Evolutionary conservation across 2,329 filamentous ascomycete genomes (phyloP).

Genomic region (Ilyonectria sp.): DNA sequence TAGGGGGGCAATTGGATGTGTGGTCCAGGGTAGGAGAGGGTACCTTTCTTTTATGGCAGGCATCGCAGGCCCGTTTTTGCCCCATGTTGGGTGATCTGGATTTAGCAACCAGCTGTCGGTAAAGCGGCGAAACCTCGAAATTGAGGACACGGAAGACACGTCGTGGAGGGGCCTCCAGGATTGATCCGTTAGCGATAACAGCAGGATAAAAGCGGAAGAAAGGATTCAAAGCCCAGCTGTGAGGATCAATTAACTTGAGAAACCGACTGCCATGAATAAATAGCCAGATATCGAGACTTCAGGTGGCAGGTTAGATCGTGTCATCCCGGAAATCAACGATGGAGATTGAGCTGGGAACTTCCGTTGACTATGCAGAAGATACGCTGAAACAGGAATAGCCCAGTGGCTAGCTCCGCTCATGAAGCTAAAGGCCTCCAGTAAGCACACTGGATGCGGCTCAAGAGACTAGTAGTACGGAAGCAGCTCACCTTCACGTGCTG

Average conservation of each 20-base stretch:
- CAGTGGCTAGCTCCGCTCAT: neutral
- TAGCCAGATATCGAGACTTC: conserved; percentile 8
- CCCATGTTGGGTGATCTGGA: conserved; percentile 20
- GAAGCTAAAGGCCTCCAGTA: conserved; percentile 1
- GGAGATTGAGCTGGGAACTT: conserved; percentile 10
- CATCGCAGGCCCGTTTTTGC: conserved; percentile 28
- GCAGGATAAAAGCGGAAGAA: conserved; percentile 12
- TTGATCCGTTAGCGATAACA: conserved; percentile 4
- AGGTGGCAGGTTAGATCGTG: conserved; percentile 2
- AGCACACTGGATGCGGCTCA: neutral
- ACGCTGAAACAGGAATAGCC: conserved; percentile 12
- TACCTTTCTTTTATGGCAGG: conserved; percentile 31
- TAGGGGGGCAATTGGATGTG: conserved; percentile 8
- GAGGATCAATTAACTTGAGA: conserved; percentile 12
- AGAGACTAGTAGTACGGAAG: neutral
- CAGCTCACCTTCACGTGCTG: neutral
- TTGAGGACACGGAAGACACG: conserved; percentile 7
- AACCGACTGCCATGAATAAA: conserved; percentile 4
- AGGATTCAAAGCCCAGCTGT: conserved; percentile 9
- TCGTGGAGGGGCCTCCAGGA: neutral
- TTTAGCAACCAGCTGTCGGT: conserved; percentile 9
- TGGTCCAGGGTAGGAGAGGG: conserved; percentile 9
- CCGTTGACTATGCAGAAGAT: conserved; percentile 8
- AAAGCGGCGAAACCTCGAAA: conserved; percentile 5
- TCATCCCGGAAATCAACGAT: conserved; percentile 5